Base-by-base conservation (phyloP, 371 early-diverging fungal genomes). In the Mucor piriformis region DNA sequence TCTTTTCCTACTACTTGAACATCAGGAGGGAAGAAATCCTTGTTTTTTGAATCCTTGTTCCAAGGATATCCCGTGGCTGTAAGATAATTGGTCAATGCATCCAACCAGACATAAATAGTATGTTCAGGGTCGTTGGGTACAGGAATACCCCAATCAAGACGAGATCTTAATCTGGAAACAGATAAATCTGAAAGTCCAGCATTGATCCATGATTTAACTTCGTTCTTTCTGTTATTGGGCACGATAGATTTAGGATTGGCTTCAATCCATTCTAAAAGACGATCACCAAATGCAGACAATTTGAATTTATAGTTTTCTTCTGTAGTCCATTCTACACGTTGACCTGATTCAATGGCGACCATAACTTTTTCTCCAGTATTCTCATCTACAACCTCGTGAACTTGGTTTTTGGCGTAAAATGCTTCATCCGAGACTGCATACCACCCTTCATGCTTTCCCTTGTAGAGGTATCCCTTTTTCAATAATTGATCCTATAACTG, bases 81-180 rank as follows among this genome's bases (percentile, higher is more conserved):
- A 21, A 94, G 70, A 67, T 98, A 98, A 67, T 95, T 96, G 50
- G 90, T 85, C 21, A 98, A 82, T 2, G 98, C 98, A 64, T 98
- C 98, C 44, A 98, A 75, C 98, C 98, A 98, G 15, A 98, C 98
- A 67, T 98, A 98, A 33, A 98, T 87, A 8, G 93, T 91, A 58
- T 98, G 98, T 7, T 83, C 79, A 3, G 85, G 77, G 69, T 97
- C 97, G 44, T 82, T 85, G 0, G 98, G 97, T 2, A 98, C 96
- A 2, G 88, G 88, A 33, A 98, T 91, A 2, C 97, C 98, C 98
- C 98, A 98, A 32, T 79, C 70, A 11, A 94, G 75, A 4, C 96
- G 83, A 2, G 88, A 82, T 34, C 82, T 66, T 5, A 93, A 87
- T 20, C 98, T 81, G 11, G 96, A 96, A 0, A 98, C 81, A 0